These are phyloP conservation scores for Capsicum chinense DNA, from an alignment of 257 asterid genomes.

Conservation along the genomic window DNA sequence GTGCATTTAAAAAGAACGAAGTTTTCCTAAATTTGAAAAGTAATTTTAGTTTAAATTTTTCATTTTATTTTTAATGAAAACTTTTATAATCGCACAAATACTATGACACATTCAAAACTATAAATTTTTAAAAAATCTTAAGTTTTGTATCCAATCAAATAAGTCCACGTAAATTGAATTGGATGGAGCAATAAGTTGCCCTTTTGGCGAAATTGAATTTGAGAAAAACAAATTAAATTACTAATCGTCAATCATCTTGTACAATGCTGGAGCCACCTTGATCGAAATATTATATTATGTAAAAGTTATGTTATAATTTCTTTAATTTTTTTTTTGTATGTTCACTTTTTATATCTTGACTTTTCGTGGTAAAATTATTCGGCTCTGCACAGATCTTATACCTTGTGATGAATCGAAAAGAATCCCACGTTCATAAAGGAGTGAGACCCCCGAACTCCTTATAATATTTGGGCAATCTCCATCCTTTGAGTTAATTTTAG, in stretches of 20 bases:
- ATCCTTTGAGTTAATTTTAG: too few relatives aligned
- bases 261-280: too few relatives aligned
- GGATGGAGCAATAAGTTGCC: not conserved
- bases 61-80: not conserved
- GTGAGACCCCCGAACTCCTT: too few relatives aligned
- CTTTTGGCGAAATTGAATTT: not conserved
- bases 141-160: not conserved
- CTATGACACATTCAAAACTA: not conserved
- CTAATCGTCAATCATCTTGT: not conserved
- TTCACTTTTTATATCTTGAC: too few relatives aligned
- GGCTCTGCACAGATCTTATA: not conserved
- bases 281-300: not conserved
- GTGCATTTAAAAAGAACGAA: not conserved
- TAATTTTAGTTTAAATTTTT: not conserved
- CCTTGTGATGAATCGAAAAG: too few relatives aligned
- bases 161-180: not conserved
- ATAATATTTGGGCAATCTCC: too few relatives aligned
- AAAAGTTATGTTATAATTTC: too few relatives aligned
- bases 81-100: not conserved
- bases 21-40: not conserved
- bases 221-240: not conserved
- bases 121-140: too few relatives aligned
- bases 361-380: too few relatives aligned
- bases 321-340: too few relatives aligned
- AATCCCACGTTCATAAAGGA: too few relatives aligned